Evolutionary conservation across 768 basidiomycete species (phyloP), one percentile per base, ranked within the genome.

Genomic region (Guyanaporus albipodus): DNA sequence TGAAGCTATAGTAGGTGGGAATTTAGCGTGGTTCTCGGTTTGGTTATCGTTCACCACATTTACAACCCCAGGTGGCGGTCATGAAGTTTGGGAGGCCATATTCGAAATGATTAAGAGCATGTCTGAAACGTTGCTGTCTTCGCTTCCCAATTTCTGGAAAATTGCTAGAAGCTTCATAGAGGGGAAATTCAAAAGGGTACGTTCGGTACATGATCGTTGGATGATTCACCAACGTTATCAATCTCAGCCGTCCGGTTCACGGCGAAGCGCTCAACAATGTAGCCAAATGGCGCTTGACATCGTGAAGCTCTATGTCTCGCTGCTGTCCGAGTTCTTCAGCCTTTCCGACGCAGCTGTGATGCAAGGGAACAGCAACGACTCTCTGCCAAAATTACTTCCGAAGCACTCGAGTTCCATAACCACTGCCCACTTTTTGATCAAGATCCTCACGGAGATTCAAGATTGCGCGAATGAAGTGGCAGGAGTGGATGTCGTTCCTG

Each of bases 111-210:
- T 92, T 39, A 93, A 91, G 70, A 83, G 76, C 55, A 63, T 92
- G n/a, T 92, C 91, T 4, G 94, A 97, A 62, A 79, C 79, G 32
- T 77, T 97, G 65, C 66, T 93, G 11, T 73, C 83, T n/a, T 78
- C 86, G 2, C 76, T 99, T 19, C 93, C 95, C 12, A 90, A 79
- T 57, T 97, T 97, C 69, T 95, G 92, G 91, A 87, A 83, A 61
- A 88, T 99, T 38, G 85, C 89, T 2, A 89, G 81, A 65, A 82
- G 79, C 19, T 95, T 93, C 60, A 82, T 94, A 70, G 93, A 96
- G 34, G 95, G 96, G 5, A 92, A 89, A 65, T 93, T 88, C 63
- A 86, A 83, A 64, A 91, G 85, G 77, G 93, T 93, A 44, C 45
- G 69, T 61, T 41, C 27, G 23, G 28, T 17, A 3, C 29, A 33